A percentile compares a stretch with the other conserved stretches of the same genome.
Evolutionary conservation across 352 stramenopile genomes (phyloP).

Genomic region (Phytophthora brassicae): DNA sequence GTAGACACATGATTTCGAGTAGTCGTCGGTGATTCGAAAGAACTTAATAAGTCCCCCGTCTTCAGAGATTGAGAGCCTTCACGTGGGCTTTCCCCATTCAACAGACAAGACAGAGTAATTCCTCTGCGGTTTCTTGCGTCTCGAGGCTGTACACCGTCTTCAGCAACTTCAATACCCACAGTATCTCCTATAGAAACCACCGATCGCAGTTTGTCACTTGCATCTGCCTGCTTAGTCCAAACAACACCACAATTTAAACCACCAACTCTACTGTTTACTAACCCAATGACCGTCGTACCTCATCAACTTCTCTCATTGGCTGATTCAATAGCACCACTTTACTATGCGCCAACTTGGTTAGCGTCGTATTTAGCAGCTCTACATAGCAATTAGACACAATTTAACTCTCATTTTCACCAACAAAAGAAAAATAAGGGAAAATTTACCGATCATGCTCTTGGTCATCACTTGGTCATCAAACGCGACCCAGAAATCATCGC

Average conservation of each 20-base stretch:
- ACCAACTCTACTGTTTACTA: not conserved
- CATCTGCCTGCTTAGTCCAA: constrained; percentile 19
- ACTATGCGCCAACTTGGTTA: constrained; percentile 62
- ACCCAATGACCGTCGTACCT: constrained; percentile 36
- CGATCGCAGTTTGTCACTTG: constrained; percentile 21
- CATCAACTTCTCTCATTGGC: constrained; percentile 38
- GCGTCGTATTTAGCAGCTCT: constrained; percentile 76
- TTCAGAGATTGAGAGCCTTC: not conserved
- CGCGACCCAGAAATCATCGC: constrained; percentile 66
- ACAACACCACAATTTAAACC: not conserved
- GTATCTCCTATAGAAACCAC: not conserved
- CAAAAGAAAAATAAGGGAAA: not conserved
- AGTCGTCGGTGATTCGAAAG: constrained; percentile 19
- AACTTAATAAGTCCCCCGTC: constrained; percentile 13
- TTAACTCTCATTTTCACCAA: not conserved
- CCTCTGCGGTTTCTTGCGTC: not conserved
- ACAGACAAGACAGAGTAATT: constrained; percentile 20
- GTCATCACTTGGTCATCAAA: constrained; percentile 64
- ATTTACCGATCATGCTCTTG: constrained; percentile 77
- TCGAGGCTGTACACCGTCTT: not conserved
- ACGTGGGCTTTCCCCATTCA: constrained; percentile 36
- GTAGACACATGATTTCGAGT: constrained; percentile 3
- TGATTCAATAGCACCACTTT: constrained; percentile 56
- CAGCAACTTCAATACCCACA: not conserved
- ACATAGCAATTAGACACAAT: not conserved